Evolutionary conservation across 2,329 filamentous ascomycete species (phyloP).

Genomic region (Fusarium xylarioides): DNA sequence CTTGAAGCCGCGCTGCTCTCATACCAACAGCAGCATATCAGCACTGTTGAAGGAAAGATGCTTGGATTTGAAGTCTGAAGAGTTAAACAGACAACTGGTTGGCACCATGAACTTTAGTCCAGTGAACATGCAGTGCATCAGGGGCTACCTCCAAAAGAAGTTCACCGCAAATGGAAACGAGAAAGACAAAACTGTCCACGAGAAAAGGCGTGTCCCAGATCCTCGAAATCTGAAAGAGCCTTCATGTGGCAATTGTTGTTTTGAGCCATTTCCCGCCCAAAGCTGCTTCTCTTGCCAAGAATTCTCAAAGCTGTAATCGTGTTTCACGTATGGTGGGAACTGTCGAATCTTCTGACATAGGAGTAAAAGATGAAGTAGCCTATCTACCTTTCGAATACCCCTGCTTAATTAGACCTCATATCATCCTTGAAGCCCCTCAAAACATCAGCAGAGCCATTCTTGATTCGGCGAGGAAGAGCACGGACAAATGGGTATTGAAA

Average conservation of each 20-base stretch:
- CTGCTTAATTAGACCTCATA: neutral
- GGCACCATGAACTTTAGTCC: neutral
- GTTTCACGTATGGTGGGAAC: neutral
- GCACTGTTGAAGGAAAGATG: neutral
- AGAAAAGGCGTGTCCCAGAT: neutral
- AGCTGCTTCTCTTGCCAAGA: neutral
- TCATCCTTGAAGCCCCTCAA: neutral
- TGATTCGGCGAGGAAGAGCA: neutral
- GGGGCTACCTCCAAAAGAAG: neutral
- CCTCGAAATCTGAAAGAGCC: neutral
- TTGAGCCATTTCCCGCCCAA: neutral
- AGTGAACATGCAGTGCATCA: neutral
- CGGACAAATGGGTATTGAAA: neutral
- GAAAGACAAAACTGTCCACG: neutral
- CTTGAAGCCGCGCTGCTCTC: neutral
- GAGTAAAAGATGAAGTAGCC: neutral
- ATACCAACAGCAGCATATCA: neutral
- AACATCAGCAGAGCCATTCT: neutral
- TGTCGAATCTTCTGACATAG: neutral
- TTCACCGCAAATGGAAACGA: neutral
- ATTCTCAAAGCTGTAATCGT: neutral
- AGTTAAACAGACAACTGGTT: neutral
- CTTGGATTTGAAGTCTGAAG: neutral
- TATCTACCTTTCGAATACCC: neutral
- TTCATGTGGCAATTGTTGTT: neutral